Evolutionary conservation across 495 filamentous ascomycete species (phyloP).

Genomic region (Neurospora sp.): DNA sequence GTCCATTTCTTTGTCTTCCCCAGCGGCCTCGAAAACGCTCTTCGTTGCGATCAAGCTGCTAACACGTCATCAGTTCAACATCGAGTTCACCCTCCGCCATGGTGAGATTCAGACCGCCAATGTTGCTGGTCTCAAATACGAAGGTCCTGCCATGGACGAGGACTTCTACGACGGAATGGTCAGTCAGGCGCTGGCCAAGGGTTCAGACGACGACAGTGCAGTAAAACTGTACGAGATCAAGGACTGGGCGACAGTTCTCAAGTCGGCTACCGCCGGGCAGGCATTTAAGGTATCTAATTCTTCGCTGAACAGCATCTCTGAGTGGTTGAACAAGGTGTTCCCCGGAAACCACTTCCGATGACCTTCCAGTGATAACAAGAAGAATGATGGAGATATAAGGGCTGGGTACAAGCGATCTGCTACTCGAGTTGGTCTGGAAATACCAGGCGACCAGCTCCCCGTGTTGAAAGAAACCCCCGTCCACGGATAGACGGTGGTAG

Average conservation of each 20-base stretch:
- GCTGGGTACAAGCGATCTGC: background rate
- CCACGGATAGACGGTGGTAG: too few species aligned
- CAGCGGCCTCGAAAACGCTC: background rate
- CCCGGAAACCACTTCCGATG: background rate
- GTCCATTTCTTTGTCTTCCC: background rate
- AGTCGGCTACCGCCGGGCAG: background rate
- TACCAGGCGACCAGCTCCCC: background rate
- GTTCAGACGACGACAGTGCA: background rate
- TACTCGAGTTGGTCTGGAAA: background rate
- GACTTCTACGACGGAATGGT: conserved; percentile 7
- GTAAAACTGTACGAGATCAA: background rate
- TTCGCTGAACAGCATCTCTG: background rate
- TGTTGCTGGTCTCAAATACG: conserved; percentile 9
- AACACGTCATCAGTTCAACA: conserved; percentile 9
- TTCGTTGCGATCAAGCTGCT: background rate
- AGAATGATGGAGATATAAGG: background rate
- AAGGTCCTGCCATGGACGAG: conserved; percentile 1
- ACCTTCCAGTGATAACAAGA: background rate
- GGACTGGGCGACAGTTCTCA: background rate
- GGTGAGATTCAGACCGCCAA: conserved; percentile 26
- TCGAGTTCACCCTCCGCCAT: conserved; percentile 29
- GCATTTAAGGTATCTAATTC: background rate
- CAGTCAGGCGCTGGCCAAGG: conserved; percentile 10
- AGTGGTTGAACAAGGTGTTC: background rate
- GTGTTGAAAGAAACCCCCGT: background rate